A percentile compares a stretch with the other conserved stretches of the same genome.
phyloP scores from a whole-genome alignment of 371 early-diverging fungal genomes.

The Umbelopsis sp. region DNA sequence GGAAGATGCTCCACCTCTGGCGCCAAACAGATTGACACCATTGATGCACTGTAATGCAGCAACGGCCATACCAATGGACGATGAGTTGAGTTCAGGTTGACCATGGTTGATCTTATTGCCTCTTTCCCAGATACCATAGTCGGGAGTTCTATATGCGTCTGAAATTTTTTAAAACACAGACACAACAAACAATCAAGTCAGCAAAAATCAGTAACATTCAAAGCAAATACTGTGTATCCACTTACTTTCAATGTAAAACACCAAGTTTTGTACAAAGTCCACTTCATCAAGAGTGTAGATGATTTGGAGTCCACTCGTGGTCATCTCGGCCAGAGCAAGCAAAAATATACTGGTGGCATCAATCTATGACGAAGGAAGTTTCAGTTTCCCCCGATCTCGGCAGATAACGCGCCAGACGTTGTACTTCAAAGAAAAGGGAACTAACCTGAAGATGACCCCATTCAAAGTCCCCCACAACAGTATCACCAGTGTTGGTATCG shows the following conservation, averaged over 20 bases:
- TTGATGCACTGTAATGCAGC: slow-evolving; percentile 89
- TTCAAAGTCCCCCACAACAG: slow-evolving; percentile 85
- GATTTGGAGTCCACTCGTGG: slow-evolving; percentile 76
- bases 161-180: not conserved
- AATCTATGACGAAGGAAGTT: slow-evolving; percentile 38
- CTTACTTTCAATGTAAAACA: slow-evolving; percentile 86
- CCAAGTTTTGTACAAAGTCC: slow-evolving; percentile 88
- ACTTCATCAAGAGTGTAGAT: slow-evolving; percentile 89
- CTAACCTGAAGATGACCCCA: slow-evolving; percentile 78
- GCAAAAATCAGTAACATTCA: no score
- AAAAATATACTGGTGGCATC: slow-evolving; percentile 88
- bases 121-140: slow-evolving; percentile 92
- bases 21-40: slow-evolving; percentile 86
- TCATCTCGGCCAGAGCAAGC: slow-evolving; percentile 85
- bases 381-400: no score
- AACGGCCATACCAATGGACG: slow-evolving; percentile 89
- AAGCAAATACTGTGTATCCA: no score
- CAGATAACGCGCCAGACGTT: not conserved
- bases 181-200: not conserved
- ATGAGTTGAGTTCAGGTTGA: slow-evolving; percentile 85
- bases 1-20: slow-evolving; percentile 79
- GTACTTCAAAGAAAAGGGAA: not conserved
- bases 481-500: slow-evolving; percentile 82
- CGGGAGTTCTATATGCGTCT: slow-evolving; percentile 78
- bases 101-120: slow-evolving; percentile 93